Percentiles rank a stretch among this genome's conserved stretches.
Conservation (phyloP, 768 basidiomycete species). For the Auricularia sp. region DNA sequence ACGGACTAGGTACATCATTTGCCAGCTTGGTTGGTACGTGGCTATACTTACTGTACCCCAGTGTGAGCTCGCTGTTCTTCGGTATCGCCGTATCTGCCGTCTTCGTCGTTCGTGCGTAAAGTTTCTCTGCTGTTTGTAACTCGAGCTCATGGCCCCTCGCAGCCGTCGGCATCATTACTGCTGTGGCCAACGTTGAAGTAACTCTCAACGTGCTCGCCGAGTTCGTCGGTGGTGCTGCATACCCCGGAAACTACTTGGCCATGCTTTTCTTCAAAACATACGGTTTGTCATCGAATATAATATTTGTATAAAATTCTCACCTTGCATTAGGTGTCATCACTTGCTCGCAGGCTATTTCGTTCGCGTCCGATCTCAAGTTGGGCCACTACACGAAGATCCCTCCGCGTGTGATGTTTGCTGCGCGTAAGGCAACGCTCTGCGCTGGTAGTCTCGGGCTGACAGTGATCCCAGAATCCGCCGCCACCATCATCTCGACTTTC, state of each 20-base stretch:
- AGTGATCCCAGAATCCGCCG: slow-evolving; percentile 18
- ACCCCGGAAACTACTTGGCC: slow-evolving; percentile 18
- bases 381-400: slow-evolving; percentile 22
- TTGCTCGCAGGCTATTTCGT: slow-evolving; percentile 9
- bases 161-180: slow-evolving; percentile 12
- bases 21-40: slow-evolving; percentile 2
- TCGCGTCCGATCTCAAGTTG: slow-evolving; percentile 9
- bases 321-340: slow-evolving; percentile 15
- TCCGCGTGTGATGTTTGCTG: slow-evolving; percentile 18
- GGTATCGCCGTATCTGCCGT: slow-evolving; percentile 4
- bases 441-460: slow-evolving; percentile 8
- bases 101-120: neutral
- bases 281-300: slow-evolving; percentile 12
- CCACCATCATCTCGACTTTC: slow-evolving; percentile 17
- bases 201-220: slow-evolving; percentile 22
- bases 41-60: slow-evolving; percentile 13
- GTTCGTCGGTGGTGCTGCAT: slow-evolving; percentile 21
- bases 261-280: slow-evolving; percentile 17
- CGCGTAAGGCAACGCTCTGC: neutral
- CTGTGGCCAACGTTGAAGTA: slow-evolving; percentile 17
- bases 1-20: slow-evolving; percentile 6
- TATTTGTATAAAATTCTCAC: neutral
- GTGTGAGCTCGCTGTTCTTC: slow-evolving; percentile 14
- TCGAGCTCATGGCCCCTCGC: neutral
- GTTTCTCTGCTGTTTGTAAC: neutral